phyloP scores from a whole-genome alignment of 2,329 filamentous ascomycete species.

The Chaetomium olivaceum region DNA sequence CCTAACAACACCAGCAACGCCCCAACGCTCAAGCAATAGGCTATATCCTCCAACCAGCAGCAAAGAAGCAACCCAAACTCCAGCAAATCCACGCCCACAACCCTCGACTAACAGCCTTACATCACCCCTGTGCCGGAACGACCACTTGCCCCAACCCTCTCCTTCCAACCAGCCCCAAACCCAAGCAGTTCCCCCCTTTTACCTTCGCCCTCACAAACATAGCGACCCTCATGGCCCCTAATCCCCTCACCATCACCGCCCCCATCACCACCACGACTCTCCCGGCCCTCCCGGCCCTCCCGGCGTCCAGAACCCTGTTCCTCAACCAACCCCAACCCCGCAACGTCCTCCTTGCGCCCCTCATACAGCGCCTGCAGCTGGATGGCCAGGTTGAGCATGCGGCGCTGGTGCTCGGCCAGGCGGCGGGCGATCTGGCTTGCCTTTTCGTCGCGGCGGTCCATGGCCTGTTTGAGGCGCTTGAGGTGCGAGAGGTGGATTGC shows the following conservation, averaged over 20 bases:
- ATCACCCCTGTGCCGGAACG: background rate
- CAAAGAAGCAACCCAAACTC: background rate
- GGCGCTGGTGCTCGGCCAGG: constrained; percentile 27
- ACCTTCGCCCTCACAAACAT: too few relatives aligned
- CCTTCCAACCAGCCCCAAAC: background rate
- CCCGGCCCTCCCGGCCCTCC: background rate
- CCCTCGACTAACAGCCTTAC: background rate
- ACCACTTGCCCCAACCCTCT: background rate
- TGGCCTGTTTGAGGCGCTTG: constrained; percentile 22
- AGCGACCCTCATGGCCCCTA: too few relatives aligned
- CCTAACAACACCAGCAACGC: background rate
- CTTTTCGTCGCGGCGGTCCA: constrained; percentile 27
- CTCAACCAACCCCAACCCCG: constrained; percentile 15
- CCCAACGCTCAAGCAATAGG: constrained; percentile 14
- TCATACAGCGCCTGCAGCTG: constrained; percentile 30
- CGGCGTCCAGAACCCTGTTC: background rate
- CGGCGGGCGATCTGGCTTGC: constrained; percentile 22
- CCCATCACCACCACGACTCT: background rate
- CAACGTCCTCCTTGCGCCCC: constrained; percentile 25
- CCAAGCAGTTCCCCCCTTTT: background rate
- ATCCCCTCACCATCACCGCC: too few relatives aligned
- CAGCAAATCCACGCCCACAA: background rate
- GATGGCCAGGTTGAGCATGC: constrained; percentile 27
- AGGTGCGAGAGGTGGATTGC: constrained; percentile 23
- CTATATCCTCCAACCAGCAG: constrained; percentile 7